These are phyloP conservation scores for Curvularia verruculosa DNA, from an alignment of 2,329 filamentous ascomycete species.

Conservation along the genomic window DNA sequence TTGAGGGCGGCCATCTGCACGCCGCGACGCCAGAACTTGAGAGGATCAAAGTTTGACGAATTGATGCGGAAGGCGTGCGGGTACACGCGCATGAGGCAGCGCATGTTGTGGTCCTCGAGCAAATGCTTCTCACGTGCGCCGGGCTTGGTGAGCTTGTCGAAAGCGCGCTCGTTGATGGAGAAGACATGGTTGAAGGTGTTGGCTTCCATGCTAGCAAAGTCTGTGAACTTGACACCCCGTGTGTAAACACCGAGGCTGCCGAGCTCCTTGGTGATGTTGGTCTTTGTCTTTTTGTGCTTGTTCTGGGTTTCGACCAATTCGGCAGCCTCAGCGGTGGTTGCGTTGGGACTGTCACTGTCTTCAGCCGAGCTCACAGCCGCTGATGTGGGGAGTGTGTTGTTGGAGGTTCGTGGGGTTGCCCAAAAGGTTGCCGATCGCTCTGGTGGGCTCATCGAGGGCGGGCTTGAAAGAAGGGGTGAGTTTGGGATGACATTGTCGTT, in stretches of 20 bases:
- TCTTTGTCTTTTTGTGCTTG: constrained; percentile 65
- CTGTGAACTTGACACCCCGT: constrained; percentile 80
- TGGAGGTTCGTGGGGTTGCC: constrained; percentile 60
- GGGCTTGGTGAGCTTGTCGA: constrained; percentile 78
- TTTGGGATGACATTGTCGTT: constrained; percentile 62
- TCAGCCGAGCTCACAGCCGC: constrained; percentile 67
- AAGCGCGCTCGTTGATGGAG: constrained; percentile 90
- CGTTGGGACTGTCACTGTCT: constrained; percentile 72
- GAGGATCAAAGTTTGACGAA: constrained; percentile 93
- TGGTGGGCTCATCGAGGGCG: constrained; percentile 59
- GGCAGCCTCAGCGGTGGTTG: constrained; percentile 60
- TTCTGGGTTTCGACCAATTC: constrained; percentile 63
- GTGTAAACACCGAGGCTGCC: constrained; percentile 83
- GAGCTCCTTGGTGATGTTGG: constrained; percentile 81
- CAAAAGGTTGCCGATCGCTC: constrained; percentile 55
- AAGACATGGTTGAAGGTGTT: constrained; percentile 93
- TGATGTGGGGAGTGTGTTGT: constrained; percentile 61
- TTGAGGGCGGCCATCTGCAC: constrained; percentile 98
- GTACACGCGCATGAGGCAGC: constrained; percentile 87
- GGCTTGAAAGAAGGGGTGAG: constrained; percentile 58
- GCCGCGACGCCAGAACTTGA: constrained; percentile 91
- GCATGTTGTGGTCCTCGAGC: constrained; percentile 88
- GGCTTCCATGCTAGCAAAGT: constrained; percentile 78
- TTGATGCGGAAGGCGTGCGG: constrained; percentile 80
- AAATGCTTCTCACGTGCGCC: constrained; percentile 76